These are phyloP conservation scores for Phlebiopsis flavidoalba DNA, from an alignment of 768 basidiomycete genomes.

Conservation along the genomic window DNA sequence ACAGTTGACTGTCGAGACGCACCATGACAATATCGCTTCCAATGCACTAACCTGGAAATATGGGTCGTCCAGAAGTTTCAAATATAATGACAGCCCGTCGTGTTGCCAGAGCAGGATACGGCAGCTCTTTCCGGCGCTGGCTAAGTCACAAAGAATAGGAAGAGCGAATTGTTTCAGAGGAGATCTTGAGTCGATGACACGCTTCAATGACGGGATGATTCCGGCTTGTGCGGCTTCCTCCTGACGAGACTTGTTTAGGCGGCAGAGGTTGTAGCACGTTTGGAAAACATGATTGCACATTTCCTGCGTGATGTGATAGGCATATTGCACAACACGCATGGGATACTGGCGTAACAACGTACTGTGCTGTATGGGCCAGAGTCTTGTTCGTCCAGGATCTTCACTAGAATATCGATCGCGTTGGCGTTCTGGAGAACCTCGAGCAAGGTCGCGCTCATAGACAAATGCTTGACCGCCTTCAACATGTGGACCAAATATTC, in stretches of 20 bases:
- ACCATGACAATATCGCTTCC: constrained; percentile 91
- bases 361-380: constrained; percentile 79
- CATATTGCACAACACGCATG: background rate
- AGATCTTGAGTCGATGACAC: constrained; percentile 82
- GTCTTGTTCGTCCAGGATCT: constrained; percentile 76
- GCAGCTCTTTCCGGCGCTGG: constrained; percentile 91
- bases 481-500: constrained; percentile 85
- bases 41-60: constrained; percentile 92
- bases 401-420: constrained; percentile 86
- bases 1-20: constrained; percentile 19
- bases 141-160: constrained; percentile 94
- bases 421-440: constrained; percentile 97
- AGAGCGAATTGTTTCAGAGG: constrained; percentile 96
- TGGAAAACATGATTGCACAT: constrained; percentile 97
- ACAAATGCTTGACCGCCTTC: constrained; percentile 94
- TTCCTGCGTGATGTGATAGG: constrained; percentile 50
- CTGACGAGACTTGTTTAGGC: constrained; percentile 89
- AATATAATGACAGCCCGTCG: constrained; percentile 79
- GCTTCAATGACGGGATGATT: constrained; percentile 87
- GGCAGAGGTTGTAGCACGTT: constrained; percentile 94
- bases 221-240: constrained; percentile 97
- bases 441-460: constrained; percentile 85
- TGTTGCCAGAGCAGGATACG: constrained; percentile 90
- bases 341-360: background rate
- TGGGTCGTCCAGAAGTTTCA: constrained; percentile 73